Base-by-base conservation (phyloP, 495 filamentous ascomycete species). In the Niebla homalea region DNA sequence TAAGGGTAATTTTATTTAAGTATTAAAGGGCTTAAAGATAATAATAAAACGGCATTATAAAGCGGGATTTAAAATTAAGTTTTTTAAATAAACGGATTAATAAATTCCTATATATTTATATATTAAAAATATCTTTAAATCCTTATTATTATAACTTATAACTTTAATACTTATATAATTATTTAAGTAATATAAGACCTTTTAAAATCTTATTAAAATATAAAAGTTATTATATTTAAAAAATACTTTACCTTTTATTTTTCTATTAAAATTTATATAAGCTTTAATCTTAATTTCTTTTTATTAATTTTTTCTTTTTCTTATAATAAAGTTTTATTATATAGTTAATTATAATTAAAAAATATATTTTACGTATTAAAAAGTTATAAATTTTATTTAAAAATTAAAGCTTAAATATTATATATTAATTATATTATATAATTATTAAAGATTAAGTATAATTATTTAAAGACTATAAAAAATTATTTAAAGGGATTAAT, bases 401-500 rank as follows among this genome's bases (percentile, higher is more conserved):
- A 7, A 29, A 47, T 16, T 32, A 47, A 29, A 23, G 18, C 32
- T 5, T 29, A 15, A 16, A 35, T 35, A 32, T 8, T 32, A 47
- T 23, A 47, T 47, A 29, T 29, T 32, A 15, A 39, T 39, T 39
- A 49, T 49, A 39, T 39, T 49, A 37, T 18, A 23, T 41, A 22
- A 23, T 5, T 16, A 40, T 16, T 11, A 5, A 20, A 40, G n/a
- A 16, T 40, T 16, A 16, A 40, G n/a, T 5, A 10, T 40, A 40
- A 40, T 16, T 40, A 40, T 3, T 16, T 20, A 16, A 16, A 40
- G 5, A 16, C 25, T 7, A 26, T 26, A 26, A 40, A 16, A 16
- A 11, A 10, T 16, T 3, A 20, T 40, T 40, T 10, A 16, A 16
- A 40, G 19, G 38, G 38, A 40, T 11, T 20, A 40, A 40, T 16